Base-by-base conservation (phyloP, 805 yeast species). In the Pichia scutulata region DNA sequence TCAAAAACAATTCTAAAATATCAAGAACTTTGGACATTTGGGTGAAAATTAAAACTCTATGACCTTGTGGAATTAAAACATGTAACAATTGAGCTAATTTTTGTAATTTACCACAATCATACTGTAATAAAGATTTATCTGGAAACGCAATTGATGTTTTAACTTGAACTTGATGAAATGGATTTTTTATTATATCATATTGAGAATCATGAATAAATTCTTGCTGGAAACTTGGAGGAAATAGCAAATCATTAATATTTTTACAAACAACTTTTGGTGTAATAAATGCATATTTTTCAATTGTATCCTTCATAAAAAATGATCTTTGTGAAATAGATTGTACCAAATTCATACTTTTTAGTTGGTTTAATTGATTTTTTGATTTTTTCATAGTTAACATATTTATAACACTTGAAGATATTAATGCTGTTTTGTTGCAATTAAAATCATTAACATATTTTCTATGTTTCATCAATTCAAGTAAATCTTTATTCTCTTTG, bases 21-120 rank as follows among this genome's bases (percentile, higher is more conserved):
- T 93, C 99, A 66, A 93, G 73, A 9, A 93, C 98, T 62, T 87
- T 87, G 2, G 99, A 92, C 99, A 93, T 93, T 63, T 93, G 99
- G 0, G 99, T 93, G 70, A 93, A 93, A 51, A 93, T 92, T 54
- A 93, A 75, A 0, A 95, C 97, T 54, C 99, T 75, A 64, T 93
- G 99, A 0, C 98, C 98, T 43, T 81, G 81, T 36, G 85, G 83
- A 47, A 86, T 84, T 55, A 95, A 72, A 24, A 88, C 84, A 51
- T 84, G 87, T 49, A 93, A 68, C 43, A 93, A 69, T 3, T 71
- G 66, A 0, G 97, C 92, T 46, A 93, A 69, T 58, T 83, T 85
- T 64, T 93, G 99, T 37, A 93, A 72, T 66, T 93, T 93, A 52
- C 99, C 99, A 72, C 99, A 93, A 66, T 93, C 99, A 64, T 86